Percentiles rank a stretch among this genome's conserved stretches.
Conservation (phyloP, 192 early-diverging fungal genomes). For the Coemansia sp. region DNA sequence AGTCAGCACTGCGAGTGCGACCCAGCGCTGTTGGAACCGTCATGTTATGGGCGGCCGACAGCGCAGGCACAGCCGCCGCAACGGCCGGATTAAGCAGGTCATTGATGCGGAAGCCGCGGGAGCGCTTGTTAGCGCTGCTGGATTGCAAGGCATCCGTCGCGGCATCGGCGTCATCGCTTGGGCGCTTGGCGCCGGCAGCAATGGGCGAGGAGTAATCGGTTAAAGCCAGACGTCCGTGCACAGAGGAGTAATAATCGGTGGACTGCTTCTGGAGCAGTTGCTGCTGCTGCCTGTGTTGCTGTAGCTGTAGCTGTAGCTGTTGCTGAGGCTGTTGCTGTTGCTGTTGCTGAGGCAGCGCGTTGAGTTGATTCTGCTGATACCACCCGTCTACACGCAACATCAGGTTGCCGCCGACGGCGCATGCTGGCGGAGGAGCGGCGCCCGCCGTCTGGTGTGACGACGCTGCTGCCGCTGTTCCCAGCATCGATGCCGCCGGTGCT, state of each 20-base stretch:
- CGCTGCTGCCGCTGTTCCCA: background rate
- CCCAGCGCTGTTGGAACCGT: slow-evolving; percentile 37
- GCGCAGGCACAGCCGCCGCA: slow-evolving; percentile 14
- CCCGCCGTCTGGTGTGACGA: background rate
- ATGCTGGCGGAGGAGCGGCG: background rate
- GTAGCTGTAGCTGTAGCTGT: background rate
- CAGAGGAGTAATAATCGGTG: background rate
- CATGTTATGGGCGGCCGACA: slow-evolving; percentile 41
- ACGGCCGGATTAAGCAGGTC: slow-evolving; percentile 50
- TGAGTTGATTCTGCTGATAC: slow-evolving; percentile 17
- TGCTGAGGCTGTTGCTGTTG: slow-evolving; percentile 2
- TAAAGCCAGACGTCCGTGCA: slow-evolving; percentile 2
- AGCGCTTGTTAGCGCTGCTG: background rate
- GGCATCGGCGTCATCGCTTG: background rate
- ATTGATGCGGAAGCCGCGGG: slow-evolving; percentile 46
- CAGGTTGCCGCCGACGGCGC: slow-evolving; percentile 31
- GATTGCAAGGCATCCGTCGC: background rate
- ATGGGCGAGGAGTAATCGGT: background rate
- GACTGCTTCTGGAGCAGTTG: slow-evolving; percentile 1
- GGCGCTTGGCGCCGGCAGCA: slow-evolving; percentile 12
- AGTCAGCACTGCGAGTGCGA: slow-evolving; percentile 41
- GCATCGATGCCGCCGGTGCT: slow-evolving; percentile 2
- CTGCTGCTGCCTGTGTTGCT: too few relatives aligned
- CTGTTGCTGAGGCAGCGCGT: background rate
- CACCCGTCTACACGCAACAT: slow-evolving; percentile 58